Base-by-base conservation (phyloP, 768 basidiomycete species). In the Pleurotus salmoneostramineus region DNA sequence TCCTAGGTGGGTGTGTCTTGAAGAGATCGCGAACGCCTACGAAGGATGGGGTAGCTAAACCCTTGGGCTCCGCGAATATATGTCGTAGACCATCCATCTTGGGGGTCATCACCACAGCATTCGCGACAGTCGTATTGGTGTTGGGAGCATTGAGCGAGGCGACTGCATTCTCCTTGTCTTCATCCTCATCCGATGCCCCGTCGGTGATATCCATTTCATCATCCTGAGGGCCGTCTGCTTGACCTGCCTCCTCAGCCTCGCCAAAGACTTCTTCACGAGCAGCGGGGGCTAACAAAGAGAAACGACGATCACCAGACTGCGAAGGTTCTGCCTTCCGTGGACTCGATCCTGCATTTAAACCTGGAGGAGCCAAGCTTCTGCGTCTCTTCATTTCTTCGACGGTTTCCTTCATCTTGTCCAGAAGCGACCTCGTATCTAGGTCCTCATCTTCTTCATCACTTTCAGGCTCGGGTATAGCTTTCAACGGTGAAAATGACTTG, bases 401-500 rank as follows among this genome's bases (percentile, higher is more conserved):
- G 5, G 74, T 80, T 64, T 77, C 76, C 64, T 74, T 77, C 79
- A 79, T 80, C 63, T 69, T 75, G 61, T 78, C 79, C 57, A 83
- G 62, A 56, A 82, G 60, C 36, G 70, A 71, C 27, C 73, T 63
- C 5, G 80, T 74, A 59, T 79, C 79, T 15, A 70, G 51, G 43
- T 69, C 69, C 15, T 74, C 72, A 10, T 73, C 74, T 1, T 73
- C 72, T 6, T 68, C 68, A 6, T 45, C 57, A 2, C 56, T 15
- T 17, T 48, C 45, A 43, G 12, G 56, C 44, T 37, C 50, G 45
- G 36, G 62, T 50, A 32, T 54, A 11, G 37, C 27, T 40, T 54
- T 54, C 52, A 54, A 31, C 36, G 52, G 52, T 4, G 52, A 54
- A 17, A 17, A 36, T 15, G 49, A 17, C 27, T 54, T 58, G 31